These are phyloP conservation scores for Phytophthora cactorum DNA, from an alignment of 352 stramenopile genomes.

Conservation along the genomic window DNA sequence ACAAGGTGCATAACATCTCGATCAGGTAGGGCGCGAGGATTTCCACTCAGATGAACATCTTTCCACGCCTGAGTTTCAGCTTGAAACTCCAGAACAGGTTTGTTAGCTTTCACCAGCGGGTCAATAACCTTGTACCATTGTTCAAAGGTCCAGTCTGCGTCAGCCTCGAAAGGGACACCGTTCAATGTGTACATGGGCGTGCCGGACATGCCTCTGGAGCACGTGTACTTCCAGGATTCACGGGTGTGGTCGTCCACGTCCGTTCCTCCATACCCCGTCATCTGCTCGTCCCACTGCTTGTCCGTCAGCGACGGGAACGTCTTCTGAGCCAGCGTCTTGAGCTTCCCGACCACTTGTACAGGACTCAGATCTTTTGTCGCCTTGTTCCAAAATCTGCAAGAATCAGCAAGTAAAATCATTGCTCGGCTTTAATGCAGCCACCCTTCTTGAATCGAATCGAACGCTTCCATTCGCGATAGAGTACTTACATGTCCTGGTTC, in stretches of 20 bases:
- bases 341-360: constrained; percentile 68
- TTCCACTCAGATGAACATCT: constrained; percentile 46
- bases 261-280: constrained; percentile 80
- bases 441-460: no score
- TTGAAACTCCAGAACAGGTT: constrained; percentile 36
- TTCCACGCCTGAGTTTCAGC: constrained; percentile 57
- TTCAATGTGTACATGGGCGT: constrained; percentile 86
- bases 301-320: constrained; percentile 72
- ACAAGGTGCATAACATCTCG: constrained; percentile 65
- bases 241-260: constrained; percentile 63
- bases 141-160: constrained; percentile 68
- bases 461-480: not conserved
- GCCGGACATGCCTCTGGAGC: constrained; percentile 71
- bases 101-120: constrained; percentile 50
- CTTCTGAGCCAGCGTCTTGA: constrained; percentile 63
- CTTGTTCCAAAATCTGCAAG: constrained; percentile 79
- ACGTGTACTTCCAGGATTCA: constrained; percentile 85
- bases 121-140: constrained; percentile 69
- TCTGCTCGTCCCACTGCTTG: constrained; percentile 69
- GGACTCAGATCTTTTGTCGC: constrained; percentile 76
- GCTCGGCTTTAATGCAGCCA: no score
- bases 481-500: constrained; percentile 72
- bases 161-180: constrained; percentile 74
- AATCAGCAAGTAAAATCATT: not conserved
- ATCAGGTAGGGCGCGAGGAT: constrained; percentile 50